phyloP scores from a whole-genome alignment of 306 rosid genomes.

The Fagus crenata region DNA sequence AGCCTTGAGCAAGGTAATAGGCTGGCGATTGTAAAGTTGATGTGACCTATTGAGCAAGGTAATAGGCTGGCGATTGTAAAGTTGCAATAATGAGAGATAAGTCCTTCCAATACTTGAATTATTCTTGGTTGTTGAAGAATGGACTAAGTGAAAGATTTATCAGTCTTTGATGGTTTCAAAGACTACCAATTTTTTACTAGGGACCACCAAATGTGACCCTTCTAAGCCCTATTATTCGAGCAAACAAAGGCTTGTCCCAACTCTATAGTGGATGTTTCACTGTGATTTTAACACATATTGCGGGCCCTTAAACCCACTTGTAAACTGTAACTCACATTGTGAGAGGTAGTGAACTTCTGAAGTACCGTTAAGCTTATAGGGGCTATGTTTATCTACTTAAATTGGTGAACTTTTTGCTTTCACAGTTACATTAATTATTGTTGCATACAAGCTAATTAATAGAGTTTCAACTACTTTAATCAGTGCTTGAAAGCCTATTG shows the following conservation, averaged over 20 bases:
- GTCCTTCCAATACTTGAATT: slow-evolving; percentile 34
- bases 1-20: slow-evolving; percentile 37
- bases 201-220: slow-evolving; percentile 14
- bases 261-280: too few species aligned
- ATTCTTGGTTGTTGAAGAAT: slow-evolving; percentile 25
- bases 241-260: not conserved
- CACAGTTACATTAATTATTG: not conserved
- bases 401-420: too few species aligned
- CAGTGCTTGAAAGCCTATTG: not conserved
- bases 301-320: not conserved
- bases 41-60: slow-evolving; percentile 10
- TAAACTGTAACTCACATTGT: too few species aligned
- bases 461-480: not conserved
- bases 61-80: slow-evolving; percentile 51
- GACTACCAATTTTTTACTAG: not conserved
- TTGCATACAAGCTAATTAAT: not conserved
- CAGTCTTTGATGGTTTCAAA: not conserved
- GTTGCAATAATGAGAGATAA: slow-evolving; percentile 29
- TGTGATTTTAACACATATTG: not conserved
- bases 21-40: slow-evolving; percentile 37
- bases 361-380: too few species aligned
- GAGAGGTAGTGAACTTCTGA: too few species aligned
- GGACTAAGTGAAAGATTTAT: not conserved
- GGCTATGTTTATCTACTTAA: too few species aligned
- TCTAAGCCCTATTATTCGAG: not conserved